Conservation (phyloP, 169 alveolate species). For the Fabrea salina region DNA sequence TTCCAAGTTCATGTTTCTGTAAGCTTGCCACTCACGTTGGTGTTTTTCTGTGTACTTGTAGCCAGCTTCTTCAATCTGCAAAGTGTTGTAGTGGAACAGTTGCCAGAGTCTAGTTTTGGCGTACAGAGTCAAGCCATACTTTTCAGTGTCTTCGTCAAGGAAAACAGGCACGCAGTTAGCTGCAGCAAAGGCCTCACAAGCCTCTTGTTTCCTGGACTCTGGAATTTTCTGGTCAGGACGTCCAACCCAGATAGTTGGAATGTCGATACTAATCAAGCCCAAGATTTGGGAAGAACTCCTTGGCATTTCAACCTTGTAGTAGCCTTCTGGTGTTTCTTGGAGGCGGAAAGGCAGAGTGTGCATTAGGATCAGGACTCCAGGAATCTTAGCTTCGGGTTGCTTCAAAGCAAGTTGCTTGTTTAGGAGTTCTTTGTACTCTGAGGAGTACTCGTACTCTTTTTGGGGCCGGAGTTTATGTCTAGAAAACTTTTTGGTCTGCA, state of each 20-base stretch:
- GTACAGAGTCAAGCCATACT: background rate
- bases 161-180: background rate
- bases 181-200: background rate
- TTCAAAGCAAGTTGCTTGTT: too few relatives aligned
- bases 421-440: too few relatives aligned
- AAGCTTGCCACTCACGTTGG: background rate
- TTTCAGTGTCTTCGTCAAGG: background rate
- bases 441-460: too few relatives aligned
- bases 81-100: background rate
- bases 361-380: too few relatives aligned
- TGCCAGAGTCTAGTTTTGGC: background rate
- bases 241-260: background rate
- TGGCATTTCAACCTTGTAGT: too few relatives aligned
- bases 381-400: too few relatives aligned
- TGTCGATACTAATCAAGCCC: too few relatives aligned
- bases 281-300: too few relatives aligned
- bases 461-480: too few relatives aligned
- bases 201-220: background rate
- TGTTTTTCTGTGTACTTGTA: background rate
- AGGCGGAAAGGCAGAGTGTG: too few relatives aligned
- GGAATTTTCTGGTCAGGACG: background rate
- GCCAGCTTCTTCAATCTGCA: background rate
- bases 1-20: background rate
- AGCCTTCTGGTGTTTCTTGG: too few relatives aligned
- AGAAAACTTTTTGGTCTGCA: too few relatives aligned